These are phyloP conservation scores for Camelina neglecta DNA, from an alignment of 345 rosid species.

Conservation along the genomic window DNA sequence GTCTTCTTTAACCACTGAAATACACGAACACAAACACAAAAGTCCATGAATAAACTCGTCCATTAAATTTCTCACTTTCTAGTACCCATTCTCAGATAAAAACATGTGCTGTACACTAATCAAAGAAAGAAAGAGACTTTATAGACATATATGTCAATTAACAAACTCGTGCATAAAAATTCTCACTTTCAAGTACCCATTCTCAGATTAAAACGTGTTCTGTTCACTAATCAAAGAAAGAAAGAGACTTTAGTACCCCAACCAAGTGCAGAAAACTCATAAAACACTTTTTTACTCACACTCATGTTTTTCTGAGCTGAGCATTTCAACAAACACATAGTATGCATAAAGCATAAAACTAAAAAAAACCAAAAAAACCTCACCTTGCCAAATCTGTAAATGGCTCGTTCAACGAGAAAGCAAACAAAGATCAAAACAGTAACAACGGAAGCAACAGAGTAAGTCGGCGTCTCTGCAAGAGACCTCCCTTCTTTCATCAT, in stretches of 20 bases:
- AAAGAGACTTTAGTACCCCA: conserved; percentile 2
- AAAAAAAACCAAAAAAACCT: not conserved
- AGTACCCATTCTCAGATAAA: conserved; percentile 3
- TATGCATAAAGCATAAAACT: not conserved
- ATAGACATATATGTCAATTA: not conserved
- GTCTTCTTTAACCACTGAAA: conserved; percentile 87
- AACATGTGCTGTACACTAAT: not conserved
- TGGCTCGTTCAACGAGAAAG: conserved; percentile 73
- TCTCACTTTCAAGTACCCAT: conserved; percentile 15
- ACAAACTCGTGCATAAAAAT: not conserved
- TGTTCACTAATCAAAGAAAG: not conserved
- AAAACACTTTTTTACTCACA: not conserved
- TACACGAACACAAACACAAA: conserved; percentile 15
- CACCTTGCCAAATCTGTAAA: conserved; percentile 90
- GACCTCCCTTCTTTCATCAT: conserved; percentile 65
- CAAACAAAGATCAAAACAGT: conserved; percentile 79
- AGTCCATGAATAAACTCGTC: not conserved
- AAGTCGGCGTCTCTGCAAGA: conserved; percentile 91
- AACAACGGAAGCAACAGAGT: conserved; percentile 82
- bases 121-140: not conserved
- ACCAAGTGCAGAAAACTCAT: not conserved
- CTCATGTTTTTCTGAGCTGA: not conserved
- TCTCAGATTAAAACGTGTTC: not conserved
- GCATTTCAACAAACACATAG: conserved; percentile 39
- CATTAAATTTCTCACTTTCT: conserved; percentile 1